These are phyloP conservation scores for Fraxinus americana DNA, from an alignment of 257 asterid genomes.

Conservation along the genomic window DNA sequence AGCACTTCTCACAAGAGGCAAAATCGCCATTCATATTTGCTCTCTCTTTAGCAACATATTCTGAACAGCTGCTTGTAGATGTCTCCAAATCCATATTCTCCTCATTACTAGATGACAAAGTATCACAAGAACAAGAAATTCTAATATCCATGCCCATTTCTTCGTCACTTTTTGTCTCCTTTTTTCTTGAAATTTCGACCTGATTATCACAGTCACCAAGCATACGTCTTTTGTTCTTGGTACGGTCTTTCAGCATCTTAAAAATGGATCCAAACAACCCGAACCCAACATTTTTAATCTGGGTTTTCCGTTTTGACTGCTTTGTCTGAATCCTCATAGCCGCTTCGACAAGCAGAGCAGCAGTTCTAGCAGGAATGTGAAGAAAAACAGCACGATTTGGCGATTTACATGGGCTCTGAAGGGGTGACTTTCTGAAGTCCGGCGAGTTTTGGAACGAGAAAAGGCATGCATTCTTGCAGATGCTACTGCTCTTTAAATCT, in stretches of 20 bases:
- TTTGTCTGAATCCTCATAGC: slow-evolving; percentile 77
- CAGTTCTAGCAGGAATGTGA: slow-evolving; percentile 66
- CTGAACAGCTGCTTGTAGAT: slow-evolving; percentile 41
- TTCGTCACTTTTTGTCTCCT: background rate
- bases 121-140: slow-evolving; percentile 37
- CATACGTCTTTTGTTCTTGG: slow-evolving; percentile 41
- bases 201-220: slow-evolving; percentile 19
- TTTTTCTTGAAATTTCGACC: background rate
- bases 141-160: background rate
- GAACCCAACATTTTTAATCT: slow-evolving; percentile 38
- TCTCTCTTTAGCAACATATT: background rate
- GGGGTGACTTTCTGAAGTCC: slow-evolving; percentile 55
- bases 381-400: slow-evolving; percentile 52
- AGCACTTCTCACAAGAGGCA: slow-evolving; percentile 26
- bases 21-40: slow-evolving; percentile 23
- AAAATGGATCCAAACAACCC: slow-evolving; percentile 63
- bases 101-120: slow-evolving; percentile 39
- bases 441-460: slow-evolving; percentile 60
- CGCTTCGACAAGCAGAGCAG: slow-evolving; percentile 72
- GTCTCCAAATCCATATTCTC: slow-evolving; percentile 44
- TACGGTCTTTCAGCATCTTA: slow-evolving; percentile 58
- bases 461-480: slow-evolving; percentile 65
- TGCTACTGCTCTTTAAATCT: slow-evolving; percentile 19
- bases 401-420: slow-evolving; percentile 36
- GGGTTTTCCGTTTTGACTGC: slow-evolving; percentile 32